Conservation (phyloP, 768 basidiomycete genomes). For the Leccinum broughii region DNA sequence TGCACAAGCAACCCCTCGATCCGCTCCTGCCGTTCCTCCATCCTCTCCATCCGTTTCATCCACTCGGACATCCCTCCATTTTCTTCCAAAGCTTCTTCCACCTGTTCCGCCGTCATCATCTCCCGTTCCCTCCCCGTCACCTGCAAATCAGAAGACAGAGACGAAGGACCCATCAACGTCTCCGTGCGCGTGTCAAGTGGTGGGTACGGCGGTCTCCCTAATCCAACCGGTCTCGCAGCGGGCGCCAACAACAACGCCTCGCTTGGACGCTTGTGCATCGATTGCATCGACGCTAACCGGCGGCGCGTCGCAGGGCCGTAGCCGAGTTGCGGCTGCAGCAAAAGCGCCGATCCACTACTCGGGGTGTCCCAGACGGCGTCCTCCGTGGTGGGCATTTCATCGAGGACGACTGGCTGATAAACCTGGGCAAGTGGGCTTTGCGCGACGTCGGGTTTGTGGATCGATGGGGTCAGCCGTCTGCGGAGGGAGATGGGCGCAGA, state of each 20-base stretch:
- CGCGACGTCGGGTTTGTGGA: conserved; percentile 23
- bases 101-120: conserved; percentile 28
- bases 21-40: conserved; percentile 47
- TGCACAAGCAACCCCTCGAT: conserved; percentile 48
- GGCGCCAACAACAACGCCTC: conserved; percentile 12
- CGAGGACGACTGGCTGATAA: conserved; percentile 65
- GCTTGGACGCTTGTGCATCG: conserved; percentile 15
- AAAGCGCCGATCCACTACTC: conserved; percentile 10
- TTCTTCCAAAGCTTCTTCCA: conserved; percentile 29
- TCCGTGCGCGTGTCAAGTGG: conserved; percentile 28
- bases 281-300: conserved; percentile 38
- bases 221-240: not conserved
- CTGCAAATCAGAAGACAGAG: conserved; percentile 30
- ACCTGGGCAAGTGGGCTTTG: conserved; percentile 70
- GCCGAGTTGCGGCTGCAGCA: conserved; percentile 25
- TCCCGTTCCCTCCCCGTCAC: not conserved
- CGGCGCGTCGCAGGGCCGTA: conserved; percentile 44
- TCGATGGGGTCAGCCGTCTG: conserved; percentile 23
- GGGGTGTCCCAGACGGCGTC: conserved; percentile 29
- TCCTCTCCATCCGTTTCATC: conserved; percentile 37
- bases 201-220: conserved; percentile 17
- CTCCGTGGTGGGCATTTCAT: conserved; percentile 40
- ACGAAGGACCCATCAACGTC: conserved; percentile 19
- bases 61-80: conserved; percentile 30
- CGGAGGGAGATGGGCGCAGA: conserved; percentile 20